Evolutionary conservation across 805 yeast species (phyloP), one percentile per base, ranked within the genome.

Genomic region (Saccharomycopsis fibuligera): DNA sequence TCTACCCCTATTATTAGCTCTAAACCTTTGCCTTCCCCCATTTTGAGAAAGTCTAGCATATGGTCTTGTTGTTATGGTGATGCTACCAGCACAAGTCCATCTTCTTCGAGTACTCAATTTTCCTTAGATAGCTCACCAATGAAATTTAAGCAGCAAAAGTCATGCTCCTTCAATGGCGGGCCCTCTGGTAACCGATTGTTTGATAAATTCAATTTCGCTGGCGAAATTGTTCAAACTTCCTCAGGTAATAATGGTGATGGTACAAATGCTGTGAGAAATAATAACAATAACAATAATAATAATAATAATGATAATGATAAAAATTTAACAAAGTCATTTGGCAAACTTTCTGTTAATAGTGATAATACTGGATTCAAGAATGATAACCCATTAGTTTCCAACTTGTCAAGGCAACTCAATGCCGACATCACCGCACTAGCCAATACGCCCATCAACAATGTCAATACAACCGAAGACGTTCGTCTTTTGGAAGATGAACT

Each of bases 1-100:
- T 19, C 35, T 8, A 39, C 47, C 6, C 47, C 47, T 16, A 39
- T 48, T 8, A 37, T 43, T 23, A 22, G 42, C 14, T 53, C 56
- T 17, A 53, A 49, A 27, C 56, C 56, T 14, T 39, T 53, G 17
- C 56, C 56, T 21, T 47, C 51, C 10, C 56, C 56, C 9, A 43
- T 50, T 24, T 30, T 53, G 6, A 35, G 54, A 4, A 41, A 41
- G 29, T 41, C 44, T 14, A 42, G 48, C 41, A 49, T 52, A 14
- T 51, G 50, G 50, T 48, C 52, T 22, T 51, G 45, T 17, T 51
- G 54, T 25, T 51, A 51, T 29, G 51, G 51, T 3, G 54, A 50
- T 9, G 29, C 44, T 5, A 31, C 35, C 37, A 42, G 40, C 22
- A 8, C 31, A 8, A 42, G 40, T n/a, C 31, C 31, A 8, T 27